Conservation (phyloP, 257 asterid species). For the Solanum pinnatisectum region DNA sequence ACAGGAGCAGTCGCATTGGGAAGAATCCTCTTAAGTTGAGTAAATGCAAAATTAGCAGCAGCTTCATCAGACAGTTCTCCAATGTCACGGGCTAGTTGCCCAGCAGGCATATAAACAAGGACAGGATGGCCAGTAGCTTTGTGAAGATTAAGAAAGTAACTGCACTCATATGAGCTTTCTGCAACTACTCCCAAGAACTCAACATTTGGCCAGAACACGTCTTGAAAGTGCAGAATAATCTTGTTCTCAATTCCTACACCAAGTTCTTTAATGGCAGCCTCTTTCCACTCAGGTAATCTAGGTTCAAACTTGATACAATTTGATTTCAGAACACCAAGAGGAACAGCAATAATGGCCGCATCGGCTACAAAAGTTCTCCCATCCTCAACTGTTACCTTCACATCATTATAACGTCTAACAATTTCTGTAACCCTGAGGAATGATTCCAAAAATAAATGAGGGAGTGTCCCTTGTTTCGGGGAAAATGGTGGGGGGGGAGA, state of each 20-base stretch:
- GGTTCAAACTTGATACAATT: conserved; percentile 70
- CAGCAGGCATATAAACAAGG: conserved; percentile 99
- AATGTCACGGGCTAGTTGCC: conserved; percentile 81
- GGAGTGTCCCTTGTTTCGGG: neutral
- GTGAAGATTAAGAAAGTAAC: conserved; percentile 95
- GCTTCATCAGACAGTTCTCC: conserved; percentile 82
- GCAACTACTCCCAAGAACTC: conserved; percentile 97
- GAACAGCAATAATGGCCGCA: conserved; percentile 83
- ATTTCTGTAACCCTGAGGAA: conserved; percentile 61
- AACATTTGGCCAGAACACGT: conserved; percentile 98
- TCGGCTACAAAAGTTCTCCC: conserved; percentile 82
- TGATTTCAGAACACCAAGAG: conserved; percentile 92
- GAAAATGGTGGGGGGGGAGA: neutral
- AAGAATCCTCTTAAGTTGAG: conserved; percentile 71
- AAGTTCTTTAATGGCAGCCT: conserved; percentile 70
- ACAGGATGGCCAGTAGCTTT: conserved; percentile 89
- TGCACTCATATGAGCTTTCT: conserved; percentile 67
- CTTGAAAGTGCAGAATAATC: conserved; percentile 66
- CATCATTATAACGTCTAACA: conserved; percentile 65
- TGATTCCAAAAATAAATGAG: neutral
- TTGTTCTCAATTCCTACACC: conserved; percentile 95
- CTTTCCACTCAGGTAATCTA: conserved; percentile 90
- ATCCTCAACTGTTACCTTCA: conserved; percentile 74
- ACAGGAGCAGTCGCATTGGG: conserved; percentile 89
- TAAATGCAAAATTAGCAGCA: conserved; percentile 80